Base-by-base conservation (phyloP, 768 basidiomycete genomes). In the Grammothele lineata region DNA sequence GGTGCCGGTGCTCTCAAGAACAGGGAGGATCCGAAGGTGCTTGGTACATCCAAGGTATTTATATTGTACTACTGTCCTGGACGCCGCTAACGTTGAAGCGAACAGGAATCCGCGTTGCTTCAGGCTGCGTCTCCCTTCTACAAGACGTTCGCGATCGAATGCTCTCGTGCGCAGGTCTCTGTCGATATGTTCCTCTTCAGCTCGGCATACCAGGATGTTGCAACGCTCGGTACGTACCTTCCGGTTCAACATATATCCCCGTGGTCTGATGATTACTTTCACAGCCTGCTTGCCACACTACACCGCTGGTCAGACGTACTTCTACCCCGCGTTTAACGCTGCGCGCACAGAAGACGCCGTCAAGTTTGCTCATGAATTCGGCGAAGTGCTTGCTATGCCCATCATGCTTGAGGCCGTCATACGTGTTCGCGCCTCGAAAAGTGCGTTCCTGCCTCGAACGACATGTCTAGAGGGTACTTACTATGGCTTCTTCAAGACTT, bases 171-270 rank as follows among this genome's bases (percentile, higher is more conserved):
- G 4, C 96, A 98, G 66, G 91, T 99, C 37, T 92, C 93, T 0
- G 95, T 98, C 48, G 95, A 98, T 65, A 97, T 99, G 95, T 98
- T 98, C 84, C 74, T 99, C 48, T 98, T 97, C 73, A 90, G 90
- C 55, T 76, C 92, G 7, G 74, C 76, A 17, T 99, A 98, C 63
- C 93, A 94, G 57, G 96, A 98, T 67, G 92, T 98, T 36, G 92
- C 96, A 1, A 92, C 84, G 50, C 76, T 99, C 15, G 86, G 92
- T 91, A 62, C 38, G 76, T 44, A 6, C 47, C 5, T 46, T 30
- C 37, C 18, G 23, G 44, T 25, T 18, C 22, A 18, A 40, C n/a
- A 19, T 19, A 27, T n/a, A 36, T 11, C 12, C 19, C 10, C 33
- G 23, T 24, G 26, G 43, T 5, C 35, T 38, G 57, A 22, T 24